Conservation (phyloP, 495 filamentous ascomycete genomes). For the Neurospora sublineolata region DNA sequence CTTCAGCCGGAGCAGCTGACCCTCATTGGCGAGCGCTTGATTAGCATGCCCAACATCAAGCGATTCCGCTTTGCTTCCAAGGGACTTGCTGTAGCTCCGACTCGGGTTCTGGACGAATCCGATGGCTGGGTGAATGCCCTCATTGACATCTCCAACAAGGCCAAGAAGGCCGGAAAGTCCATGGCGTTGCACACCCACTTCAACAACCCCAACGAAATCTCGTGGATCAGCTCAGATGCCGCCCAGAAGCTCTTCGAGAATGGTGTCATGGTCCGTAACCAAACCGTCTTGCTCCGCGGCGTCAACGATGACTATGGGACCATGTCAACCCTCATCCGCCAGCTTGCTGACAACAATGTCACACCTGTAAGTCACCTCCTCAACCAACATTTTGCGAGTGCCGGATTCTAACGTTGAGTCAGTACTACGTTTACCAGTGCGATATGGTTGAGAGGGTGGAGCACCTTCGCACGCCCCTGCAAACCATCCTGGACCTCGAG, state of each 20-base stretch:
- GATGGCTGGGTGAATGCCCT: conserved; percentile 43
- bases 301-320: conserved; percentile 44
- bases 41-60: conserved; percentile 30
- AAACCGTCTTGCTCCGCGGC: conserved; percentile 41
- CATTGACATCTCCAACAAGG: conserved; percentile 35
- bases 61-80: conserved; percentile 48
- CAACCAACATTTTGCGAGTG: background rate
- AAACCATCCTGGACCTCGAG: conserved; percentile 44
- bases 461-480: conserved; percentile 49
- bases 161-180: conserved; percentile 39
- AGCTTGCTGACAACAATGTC: conserved; percentile 43
- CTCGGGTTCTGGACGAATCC: conserved; percentile 34
- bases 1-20: conserved; percentile 25
- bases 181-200: conserved; percentile 52
- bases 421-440: conserved; percentile 51
- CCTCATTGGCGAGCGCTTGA: conserved; percentile 29
- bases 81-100: conserved; percentile 42
- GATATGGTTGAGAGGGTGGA: conserved; percentile 47
- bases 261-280: conserved; percentile 41
- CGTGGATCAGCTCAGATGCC: conserved; percentile 44
- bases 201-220: conserved; percentile 48
- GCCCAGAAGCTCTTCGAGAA: conserved; percentile 35
- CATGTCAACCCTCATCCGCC: conserved; percentile 38
- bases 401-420: conserved; percentile 3
- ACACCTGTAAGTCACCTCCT: conserved; percentile 32